Evolutionary conservation across 2,329 filamentous ascomycete species (phyloP).

Genomic region (Penicillium sclerotigenum): DNA sequence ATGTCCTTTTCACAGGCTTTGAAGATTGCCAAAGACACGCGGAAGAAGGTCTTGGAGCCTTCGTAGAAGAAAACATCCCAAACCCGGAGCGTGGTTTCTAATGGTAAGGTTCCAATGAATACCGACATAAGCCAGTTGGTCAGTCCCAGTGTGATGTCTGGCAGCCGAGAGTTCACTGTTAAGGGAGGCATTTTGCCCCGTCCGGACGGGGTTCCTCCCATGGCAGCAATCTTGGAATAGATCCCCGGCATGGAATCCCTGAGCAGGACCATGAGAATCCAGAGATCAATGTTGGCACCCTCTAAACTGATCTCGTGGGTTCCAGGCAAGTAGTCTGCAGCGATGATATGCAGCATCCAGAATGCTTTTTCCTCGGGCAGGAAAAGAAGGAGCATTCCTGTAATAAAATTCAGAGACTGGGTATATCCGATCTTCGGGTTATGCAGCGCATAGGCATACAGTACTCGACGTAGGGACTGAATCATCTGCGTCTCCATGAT

Average conservation of each 20-base stretch:
- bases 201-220: constrained; percentile 43
- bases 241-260: constrained; percentile 77
- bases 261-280: constrained; percentile 84
- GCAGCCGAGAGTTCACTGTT: constrained; percentile 57
- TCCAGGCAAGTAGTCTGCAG: constrained; percentile 79
- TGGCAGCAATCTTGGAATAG: constrained; percentile 84
- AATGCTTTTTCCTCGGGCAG: constrained; percentile 90
- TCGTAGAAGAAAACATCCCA: constrained; percentile 98
- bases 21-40: constrained; percentile 86
- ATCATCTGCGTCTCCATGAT: constrained; percentile 72
- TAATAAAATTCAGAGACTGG: constrained; percentile 92
- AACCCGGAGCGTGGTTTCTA: constrained; percentile 85
- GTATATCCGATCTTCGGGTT: constrained; percentile 93
- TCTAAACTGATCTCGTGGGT: constrained; percentile 89
- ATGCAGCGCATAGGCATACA: constrained; percentile 86
- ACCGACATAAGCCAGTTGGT: constrained; percentile 98
- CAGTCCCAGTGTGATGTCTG: constrained; percentile 86
- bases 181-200: constrained; percentile 43
- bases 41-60: constrained; percentile 88
- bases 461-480: constrained; percentile 73
- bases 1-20: constrained; percentile 82
- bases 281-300: constrained; percentile 88
- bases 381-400: constrained; percentile 83
- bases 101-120: constrained; percentile 87
- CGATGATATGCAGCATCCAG: constrained; percentile 90